Base-by-base conservation (phyloP, 371 early-diverging fungal genomes). In the Rhizopus delemar region DNA sequence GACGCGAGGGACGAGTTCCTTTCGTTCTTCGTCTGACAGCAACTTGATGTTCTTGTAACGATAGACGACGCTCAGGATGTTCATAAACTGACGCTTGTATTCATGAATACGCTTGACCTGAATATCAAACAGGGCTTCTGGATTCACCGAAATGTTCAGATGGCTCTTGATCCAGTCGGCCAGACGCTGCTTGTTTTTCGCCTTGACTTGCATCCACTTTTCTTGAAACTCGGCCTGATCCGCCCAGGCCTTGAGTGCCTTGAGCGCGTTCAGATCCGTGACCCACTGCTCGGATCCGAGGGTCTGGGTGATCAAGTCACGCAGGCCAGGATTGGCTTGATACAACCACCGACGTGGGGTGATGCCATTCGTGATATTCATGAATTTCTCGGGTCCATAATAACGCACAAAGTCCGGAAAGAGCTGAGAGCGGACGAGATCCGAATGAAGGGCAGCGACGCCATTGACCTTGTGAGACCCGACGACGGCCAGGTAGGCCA, bases 71-170 rank as follows among this genome's bases (percentile, higher is more conserved):
- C 87, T 77, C 34, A 96, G 71, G 64, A 96, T 95, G 77, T 96
- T 96, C 93, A 96, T 92, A 71, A 94, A 92, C 80, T 96, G 96
- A 56, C 96, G 91, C 82, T 96, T 96, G 78, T 96, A 96, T 78
- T 96, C 96, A 74, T 96, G 96, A 65, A 96, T 90, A 77, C 96
- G 91, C 81, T 93, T 95, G 64, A 94, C 95, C 75, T 95, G 95
- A 59, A 94, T 84, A 74, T 96, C 96, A 74, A 96, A 96, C 56
- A 96, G 68, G 6, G 95, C 90, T 53, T 92, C 82, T n/a, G 94
- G 85, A 59, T 77, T 81, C 46, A 96, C 90, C 5, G 76, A 71
- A 56, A 95, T 77, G 34, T 77, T 81, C 46, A 84, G 82, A 22
- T 81, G 77, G 7, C 69, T 59, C 59, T 84, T 76, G 66, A 96